These are phyloP conservation scores for Phyllosticta citriasiana DNA, from an alignment of 2,329 filamentous ascomycete genomes.

Conservation along the genomic window DNA sequence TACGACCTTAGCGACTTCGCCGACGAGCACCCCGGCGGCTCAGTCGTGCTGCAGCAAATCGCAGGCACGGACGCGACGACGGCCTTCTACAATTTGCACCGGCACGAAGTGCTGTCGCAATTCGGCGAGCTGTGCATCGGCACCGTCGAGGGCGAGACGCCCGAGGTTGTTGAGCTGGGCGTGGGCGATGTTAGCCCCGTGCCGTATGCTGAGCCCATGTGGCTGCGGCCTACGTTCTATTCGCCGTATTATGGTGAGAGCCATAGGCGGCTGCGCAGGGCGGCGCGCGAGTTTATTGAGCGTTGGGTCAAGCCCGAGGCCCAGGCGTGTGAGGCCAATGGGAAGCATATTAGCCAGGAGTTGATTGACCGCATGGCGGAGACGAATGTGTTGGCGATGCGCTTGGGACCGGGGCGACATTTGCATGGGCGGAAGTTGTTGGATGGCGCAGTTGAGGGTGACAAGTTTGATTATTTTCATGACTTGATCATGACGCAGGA, in stretches of 20 bases:
- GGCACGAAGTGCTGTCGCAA: slow-evolving; percentile 78
- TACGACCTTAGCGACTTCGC: slow-evolving; percentile 81
- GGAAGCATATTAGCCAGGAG: slow-evolving; percentile 57
- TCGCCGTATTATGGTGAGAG: slow-evolving; percentile 72
- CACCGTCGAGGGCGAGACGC: slow-evolving; percentile 62
- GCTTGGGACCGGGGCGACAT: slow-evolving; percentile 73
- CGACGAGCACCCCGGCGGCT: slow-evolving; percentile 75
- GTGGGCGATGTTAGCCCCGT: slow-evolving; percentile 65
- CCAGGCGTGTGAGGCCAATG: slow-evolving; percentile 63
- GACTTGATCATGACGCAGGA: slow-evolving; percentile 71
- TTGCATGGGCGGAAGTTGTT: slow-evolving; percentile 61
- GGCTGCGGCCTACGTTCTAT: slow-evolving; percentile 68
- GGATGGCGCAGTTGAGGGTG: slow-evolving; percentile 54
- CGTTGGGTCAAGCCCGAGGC: slow-evolving; percentile 63
- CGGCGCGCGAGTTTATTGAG: slow-evolving; percentile 64
- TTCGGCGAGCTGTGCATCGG: slow-evolving; percentile 65
- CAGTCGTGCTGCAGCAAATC: slow-evolving; percentile 68
- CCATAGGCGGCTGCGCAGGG: slow-evolving; percentile 58
- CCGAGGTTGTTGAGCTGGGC: slow-evolving; percentile 59
- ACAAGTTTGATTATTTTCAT: slow-evolving; percentile 83
- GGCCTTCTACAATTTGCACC: slow-evolving; percentile 85
- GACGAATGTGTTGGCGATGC: slow-evolving; percentile 67
- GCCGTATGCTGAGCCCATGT: slow-evolving; percentile 77
- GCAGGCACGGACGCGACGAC: slow-evolving; percentile 72
- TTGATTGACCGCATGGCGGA: slow-evolving; percentile 72